Evolutionary conservation across 768 basidiomycete genomes (phyloP), one percentile per base, ranked within the genome.

Genomic region (Lentinula detonsa): DNA sequence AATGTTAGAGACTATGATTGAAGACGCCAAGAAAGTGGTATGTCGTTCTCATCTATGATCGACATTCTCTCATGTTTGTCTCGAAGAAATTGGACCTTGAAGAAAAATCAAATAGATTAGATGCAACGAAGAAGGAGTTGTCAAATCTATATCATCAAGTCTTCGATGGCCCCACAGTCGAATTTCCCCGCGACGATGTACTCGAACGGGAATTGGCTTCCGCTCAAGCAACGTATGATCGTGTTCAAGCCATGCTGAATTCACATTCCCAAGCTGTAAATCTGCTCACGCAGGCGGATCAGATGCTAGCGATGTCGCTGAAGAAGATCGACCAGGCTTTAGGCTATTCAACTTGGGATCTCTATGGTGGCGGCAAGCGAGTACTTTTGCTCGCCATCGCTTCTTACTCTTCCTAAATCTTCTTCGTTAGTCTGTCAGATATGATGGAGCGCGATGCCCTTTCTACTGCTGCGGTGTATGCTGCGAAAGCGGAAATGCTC

Each of bases 81-180:
- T 37, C n/a, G 31, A 42, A 79, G 77, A 62, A 73, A 62, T 61
- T 63, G 2, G 74, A 77, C 49, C 65, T 81, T 10, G 60, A 66
- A 23, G 64, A 68, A 7, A 78, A 80, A 62, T 62, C 65, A 16
- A 46, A 60, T 6, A 55, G 64, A 15, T 71, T 76, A 46, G 66
- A 74, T 34, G 63, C 67, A 2, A 60, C 74, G 8, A 75, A 77
- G 61, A 60, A 64, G 11, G 76, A 81, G 54, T 62, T 81, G 8
- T 66, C 70, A 15, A 66, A 72, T 23, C 69, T 81, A 1, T 81
- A 81, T 62, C 59, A 65, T 18, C 70, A 68, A 33, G 65, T 79
- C 28, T 81, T 81, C 65, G 76, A 78, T 57, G 78, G 78, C 5
- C 76, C 77, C 15, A 75, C 78, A 48, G 31, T 58, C 76, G 79